Evolutionary conservation across 805 yeast genomes (phyloP), one percentile per base, ranked within the genome.

Genomic region (Pichia rugopelliculosa): DNA sequence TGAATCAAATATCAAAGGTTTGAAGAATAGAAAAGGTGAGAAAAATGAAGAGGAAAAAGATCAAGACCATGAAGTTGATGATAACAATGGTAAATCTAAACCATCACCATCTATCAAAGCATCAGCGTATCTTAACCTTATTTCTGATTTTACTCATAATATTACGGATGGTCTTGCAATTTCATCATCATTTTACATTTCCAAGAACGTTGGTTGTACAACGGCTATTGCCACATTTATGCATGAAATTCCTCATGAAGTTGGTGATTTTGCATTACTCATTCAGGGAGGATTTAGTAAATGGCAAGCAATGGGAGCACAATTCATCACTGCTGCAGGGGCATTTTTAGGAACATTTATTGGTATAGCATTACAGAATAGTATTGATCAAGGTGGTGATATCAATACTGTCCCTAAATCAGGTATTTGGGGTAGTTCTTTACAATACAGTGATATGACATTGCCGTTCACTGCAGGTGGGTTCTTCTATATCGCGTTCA

Each of bases 241-340:
- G 63, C 93, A 85, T 60, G 93, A 85, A 60, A 76, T 84, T 42
- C 93, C 93, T 6, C 93, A 85, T 60, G 88, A 84, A 59, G 75
- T 85, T 51, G 90, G 91, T 42, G 93, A 85, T 59, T 85, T 81
- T 65, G 90, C 89, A 0, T 67, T 85, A 23, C 67, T 85, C 50
- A 74, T 82, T 52, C 79, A 80, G 56, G 82, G 82, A 21, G 91
- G 91, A 0, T 76, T 80, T 54, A 70, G 85, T 20, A 79, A 79
- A 62, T 65, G 77, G 62, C 79, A 79, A 52, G 88, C 87, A 2
- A 71, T 82, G 73, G 72, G 71, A 45, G 79, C 86, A 0, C 90
- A 84, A 63, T 71, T 82, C 45, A 56, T 82, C 30, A 82, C 89
- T 3, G 82, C 85, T 1, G 48, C 73, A 21, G 87, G 88, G 30